These are phyloP conservation scores for Sutorius australiensis DNA, from an alignment of 768 basidiomycete genomes.

Conservation along the genomic window DNA sequence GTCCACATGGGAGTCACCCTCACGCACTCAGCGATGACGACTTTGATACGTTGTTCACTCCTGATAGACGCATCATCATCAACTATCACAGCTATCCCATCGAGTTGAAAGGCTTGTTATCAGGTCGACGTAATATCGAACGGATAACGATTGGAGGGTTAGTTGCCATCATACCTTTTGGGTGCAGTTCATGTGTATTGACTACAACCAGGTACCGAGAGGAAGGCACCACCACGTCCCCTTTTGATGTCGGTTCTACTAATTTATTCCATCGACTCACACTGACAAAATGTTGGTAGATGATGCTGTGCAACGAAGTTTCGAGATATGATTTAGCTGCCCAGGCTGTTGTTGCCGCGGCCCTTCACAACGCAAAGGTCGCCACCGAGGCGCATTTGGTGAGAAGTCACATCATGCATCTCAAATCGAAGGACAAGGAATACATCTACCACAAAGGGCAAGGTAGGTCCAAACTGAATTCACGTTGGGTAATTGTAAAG, in stretches of 20 bases:
- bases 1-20: constrained; percentile 65
- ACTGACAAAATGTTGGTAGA: constrained; percentile 36
- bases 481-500: neutral
- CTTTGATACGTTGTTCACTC: constrained; percentile 71
- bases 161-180: constrained; percentile 9
- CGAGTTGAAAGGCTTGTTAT: constrained; percentile 64
- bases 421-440: constrained; percentile 56
- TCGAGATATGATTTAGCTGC: constrained; percentile 66
- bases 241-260: constrained; percentile 57
- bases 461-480: constrained; percentile 35
- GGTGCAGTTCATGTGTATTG: neutral
- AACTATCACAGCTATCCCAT: constrained; percentile 84
- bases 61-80: constrained; percentile 64
- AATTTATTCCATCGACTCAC: neutral
- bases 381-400: constrained; percentile 56
- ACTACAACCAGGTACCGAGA: constrained; percentile 46
- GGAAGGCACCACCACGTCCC: constrained; percentile 78
- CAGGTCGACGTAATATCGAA: constrained; percentile 47
- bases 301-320: constrained; percentile 71
- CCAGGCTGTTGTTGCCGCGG: constrained; percentile 55
- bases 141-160: constrained; percentile 55
- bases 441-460: constrained; percentile 58
- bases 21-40: constrained; percentile 61
- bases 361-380: constrained; percentile 48
- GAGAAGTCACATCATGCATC: constrained; percentile 56